Conservation (phyloP, 768 basidiomycete genomes). For the Auricularia sp. region DNA sequence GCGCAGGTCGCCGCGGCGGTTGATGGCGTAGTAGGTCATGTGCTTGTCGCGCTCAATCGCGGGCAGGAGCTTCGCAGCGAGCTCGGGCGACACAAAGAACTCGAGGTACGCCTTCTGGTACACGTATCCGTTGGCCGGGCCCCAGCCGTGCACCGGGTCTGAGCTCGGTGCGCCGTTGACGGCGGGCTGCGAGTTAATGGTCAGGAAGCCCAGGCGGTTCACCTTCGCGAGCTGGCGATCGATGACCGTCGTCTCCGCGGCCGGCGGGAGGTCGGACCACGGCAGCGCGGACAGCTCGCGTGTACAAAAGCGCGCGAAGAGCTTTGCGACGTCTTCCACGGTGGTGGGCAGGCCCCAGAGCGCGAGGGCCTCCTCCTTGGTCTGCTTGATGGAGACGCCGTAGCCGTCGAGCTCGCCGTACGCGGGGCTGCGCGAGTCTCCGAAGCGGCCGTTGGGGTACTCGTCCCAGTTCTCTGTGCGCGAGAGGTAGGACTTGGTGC, state of each 20-base stretch:
- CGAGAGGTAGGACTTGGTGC: slow-evolving; percentile 87
- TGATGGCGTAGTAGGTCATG: slow-evolving; percentile 94
- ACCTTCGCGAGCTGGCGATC: slow-evolving; percentile 67
- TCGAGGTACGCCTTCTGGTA: slow-evolving; percentile 98
- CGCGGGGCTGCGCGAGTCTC: slow-evolving; percentile 93
- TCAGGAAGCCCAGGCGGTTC: slow-evolving; percentile 88
- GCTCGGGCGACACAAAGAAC: slow-evolving; percentile 76
- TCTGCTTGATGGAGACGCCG: slow-evolving; percentile 85
- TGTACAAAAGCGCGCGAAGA: slow-evolving; percentile 81
- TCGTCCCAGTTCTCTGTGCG: slow-evolving; percentile 99
- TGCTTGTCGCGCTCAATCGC: slow-evolving; percentile 72
- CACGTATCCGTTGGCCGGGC: slow-evolving; percentile 85
- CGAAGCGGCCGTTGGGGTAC: slow-evolving; percentile 97
- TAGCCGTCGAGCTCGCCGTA: slow-evolving; percentile 98
- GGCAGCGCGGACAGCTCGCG: slow-evolving; percentile 70
- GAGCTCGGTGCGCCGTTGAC: slow-evolving; percentile 84
- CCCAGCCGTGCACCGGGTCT: slow-evolving; percentile 86
- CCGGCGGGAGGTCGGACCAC: slow-evolving; percentile 89
- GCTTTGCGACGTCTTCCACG: slow-evolving; percentile 49
- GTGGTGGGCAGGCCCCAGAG: slow-evolving; percentile 80
- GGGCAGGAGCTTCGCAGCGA: slow-evolving; percentile 62
- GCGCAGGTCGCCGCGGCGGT: slow-evolving; percentile 85
- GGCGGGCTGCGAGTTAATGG: slow-evolving; percentile 95
- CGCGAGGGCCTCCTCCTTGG: slow-evolving; percentile 75
- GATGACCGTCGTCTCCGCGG: slow-evolving; percentile 76